These are phyloP conservation scores for Lasiodiplodia citricola DNA, from an alignment of 2,329 filamentous ascomycete genomes.

Conservation along the genomic window DNA sequence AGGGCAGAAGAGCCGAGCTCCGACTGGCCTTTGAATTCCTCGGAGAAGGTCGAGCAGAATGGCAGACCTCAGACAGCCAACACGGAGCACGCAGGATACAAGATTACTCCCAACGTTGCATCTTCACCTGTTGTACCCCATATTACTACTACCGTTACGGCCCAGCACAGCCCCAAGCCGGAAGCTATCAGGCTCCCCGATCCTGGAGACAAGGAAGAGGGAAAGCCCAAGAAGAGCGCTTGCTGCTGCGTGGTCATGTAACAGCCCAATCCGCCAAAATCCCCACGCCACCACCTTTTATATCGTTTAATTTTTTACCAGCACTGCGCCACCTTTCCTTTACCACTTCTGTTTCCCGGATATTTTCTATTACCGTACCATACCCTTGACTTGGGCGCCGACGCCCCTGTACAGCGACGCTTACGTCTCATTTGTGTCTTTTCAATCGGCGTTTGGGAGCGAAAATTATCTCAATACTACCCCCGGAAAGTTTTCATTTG, in stretches of 20 bases:
- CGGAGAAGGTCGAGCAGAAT: constrained; percentile 15
- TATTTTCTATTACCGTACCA: constrained; percentile 24
- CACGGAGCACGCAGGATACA: constrained; percentile 50
- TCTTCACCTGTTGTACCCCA: constrained; percentile 28
- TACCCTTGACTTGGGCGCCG: constrained; percentile 24
- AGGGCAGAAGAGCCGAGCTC: neutral
- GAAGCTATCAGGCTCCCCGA: constrained; percentile 60
- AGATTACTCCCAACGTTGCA: constrained; percentile 53
- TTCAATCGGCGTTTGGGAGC: constrained; percentile 16
- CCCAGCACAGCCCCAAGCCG: constrained; percentile 34
- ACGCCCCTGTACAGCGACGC: constrained; percentile 26
- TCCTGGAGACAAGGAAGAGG: constrained; percentile 54
- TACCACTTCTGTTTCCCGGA: constrained; percentile 2
- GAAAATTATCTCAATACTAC: constrained; percentile 21
- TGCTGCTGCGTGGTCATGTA: constrained; percentile 80
- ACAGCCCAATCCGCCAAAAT: neutral
- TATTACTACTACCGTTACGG: constrained; percentile 11
- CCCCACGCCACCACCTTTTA: neutral
- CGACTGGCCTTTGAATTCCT: constrained; percentile 1
- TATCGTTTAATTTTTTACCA: constrained; percentile 8
- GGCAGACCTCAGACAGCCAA: constrained; percentile 34
- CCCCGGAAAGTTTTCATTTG: constrained; percentile 9
- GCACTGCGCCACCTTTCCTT: constrained; percentile 14
- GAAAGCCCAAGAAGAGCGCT: constrained; percentile 63
- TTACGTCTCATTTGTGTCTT: constrained; percentile 26